These are phyloP conservation scores for Melocanna baccifera DNA, from an alignment of 176 grass and related monocot genomes.

Conservation along the genomic window DNA sequence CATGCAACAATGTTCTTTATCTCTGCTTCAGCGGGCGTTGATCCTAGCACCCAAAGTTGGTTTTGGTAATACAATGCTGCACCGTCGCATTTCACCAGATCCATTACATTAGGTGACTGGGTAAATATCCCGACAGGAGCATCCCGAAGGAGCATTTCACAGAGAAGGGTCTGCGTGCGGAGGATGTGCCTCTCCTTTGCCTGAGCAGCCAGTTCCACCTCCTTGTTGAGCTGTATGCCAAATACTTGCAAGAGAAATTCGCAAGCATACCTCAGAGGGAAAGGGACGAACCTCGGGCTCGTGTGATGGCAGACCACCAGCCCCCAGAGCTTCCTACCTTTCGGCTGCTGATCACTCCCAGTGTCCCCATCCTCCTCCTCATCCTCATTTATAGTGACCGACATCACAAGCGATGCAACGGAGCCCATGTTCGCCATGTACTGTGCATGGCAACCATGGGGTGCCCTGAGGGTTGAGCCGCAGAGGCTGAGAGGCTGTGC, in stretches of 20 bases:
- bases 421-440: conserved; percentile 99
- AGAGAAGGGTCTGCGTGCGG: conserved; percentile 75
- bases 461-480: conserved; percentile 81
- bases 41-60: conserved; percentile 66
- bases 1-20: conserved; percentile 70
- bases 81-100: conserved; percentile 82
- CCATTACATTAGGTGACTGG: conserved; percentile 86
- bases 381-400: conserved; percentile 74
- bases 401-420: conserved; percentile 86
- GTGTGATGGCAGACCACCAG: conserved; percentile 94
- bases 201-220: conserved; percentile 75
- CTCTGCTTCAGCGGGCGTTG: conserved; percentile 58
- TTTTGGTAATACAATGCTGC: conserved; percentile 80
- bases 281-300: conserved; percentile 74
- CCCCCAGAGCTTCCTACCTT: conserved; percentile 80
- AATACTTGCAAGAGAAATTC: conserved; percentile 98
- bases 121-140: conserved; percentile 89
- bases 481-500: conserved; percentile 62
- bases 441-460: conserved; percentile 88
- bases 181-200: conserved; percentile 94
- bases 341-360: conserved; percentile 45
- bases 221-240: conserved; percentile 84
- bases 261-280: conserved; percentile 90
- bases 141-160: conserved; percentile 91
- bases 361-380: conserved; percentile 52